Evolutionary conservation across 306 rosid species (phyloP), one percentile per base, ranked within the genome.

Genomic region (Dryas alaskensis): DNA sequence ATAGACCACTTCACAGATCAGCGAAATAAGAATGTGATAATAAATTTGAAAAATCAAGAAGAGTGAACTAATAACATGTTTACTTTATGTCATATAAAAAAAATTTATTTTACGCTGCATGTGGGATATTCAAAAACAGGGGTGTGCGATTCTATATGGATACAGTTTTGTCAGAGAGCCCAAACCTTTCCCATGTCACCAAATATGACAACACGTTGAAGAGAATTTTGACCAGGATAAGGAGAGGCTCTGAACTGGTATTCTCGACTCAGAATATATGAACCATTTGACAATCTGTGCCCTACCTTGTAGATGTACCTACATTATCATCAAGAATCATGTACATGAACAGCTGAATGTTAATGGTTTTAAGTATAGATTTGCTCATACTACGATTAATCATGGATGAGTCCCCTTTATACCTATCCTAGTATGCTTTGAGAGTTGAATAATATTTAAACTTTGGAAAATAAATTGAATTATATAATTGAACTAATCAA

Each of bases 181-280:
- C 82, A 73, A 78, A 93, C 98, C 97, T 93, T 93, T 82, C 97
- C 98, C 97, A 93, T 87, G 83, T 93, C 97, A 46, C 97, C 98
- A 66, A 93, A 93, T 84, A 93, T 83, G 81, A 93, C 84, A 48
- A 93, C 88, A 8, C 89, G 89, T 73, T 91, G 98, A 72, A 86
- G 53, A 22, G 98, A 93, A 78, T 89, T 89, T 88, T 93, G 97
- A 66, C 98, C 96, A 17, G 96, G 98, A 86, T 85, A 93, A 65
- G 98, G 98, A 65, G 98, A 77, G 55, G 98, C 84, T 86, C 77
- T 87, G 81, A 93, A 93, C 62, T 84, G 84, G 82, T 93, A 88
- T 61, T 76, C 70, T 80, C 72, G 74, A 86, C 98, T 89, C 92
- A 89, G 85, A 79, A 93, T 67, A 60, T 72, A 80, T 37, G 92